Evolutionary conservation across 306 rosid species (phyloP), one percentile per base, ranked within the genome.

Genomic region (Purshia tridentata): DNA sequence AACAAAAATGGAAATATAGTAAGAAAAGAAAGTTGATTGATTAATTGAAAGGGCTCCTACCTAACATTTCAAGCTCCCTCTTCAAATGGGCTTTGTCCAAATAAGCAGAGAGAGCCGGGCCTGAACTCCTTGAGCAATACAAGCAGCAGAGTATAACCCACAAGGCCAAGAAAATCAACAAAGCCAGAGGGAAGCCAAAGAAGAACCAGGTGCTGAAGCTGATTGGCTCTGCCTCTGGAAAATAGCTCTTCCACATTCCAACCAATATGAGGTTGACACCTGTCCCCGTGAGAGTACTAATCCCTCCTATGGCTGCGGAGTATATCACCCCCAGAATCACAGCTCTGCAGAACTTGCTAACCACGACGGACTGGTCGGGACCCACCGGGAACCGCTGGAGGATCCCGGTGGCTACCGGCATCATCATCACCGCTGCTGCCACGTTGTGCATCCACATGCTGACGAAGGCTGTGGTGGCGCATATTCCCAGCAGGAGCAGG

Each of bases 401-500:
- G 70, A 93, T 79, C 42, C 98, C 98, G 0, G 89, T 87, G 7
- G 98, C 97, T 35, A 93, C 90, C 18, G 97, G 97, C 97, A 93
- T 93, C 98, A 93, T 90, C 86, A 93, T 79, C 75, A 90, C 87
- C 23, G 96, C 89, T 0, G 96, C 77, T 10, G 98, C 91, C 79
- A 85, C 88, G 82, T 93, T 90, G 93, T 90, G 98, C 81, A 93
- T 76, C 98, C 98, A 93, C 98, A 93, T 90, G 89, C 97, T 89
- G 3, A 93, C 87, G 52, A 93, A 93, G 56, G 90, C 91, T 53
- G 97, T 44, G 46, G 91, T 89, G 68, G 83, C 92, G 12, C 93
- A 87, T 6, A 89, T 73, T 41, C 98, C 98, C 29, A 93, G 75
- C 4, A 93, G 60, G 0, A 93, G 62, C 13, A 91, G 51, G 5